Evolutionary conservation across 2,329 filamentous ascomycete species (phyloP), one percentile per base, ranked within the genome.

Genomic region (Diaporthe sp.): DNA sequence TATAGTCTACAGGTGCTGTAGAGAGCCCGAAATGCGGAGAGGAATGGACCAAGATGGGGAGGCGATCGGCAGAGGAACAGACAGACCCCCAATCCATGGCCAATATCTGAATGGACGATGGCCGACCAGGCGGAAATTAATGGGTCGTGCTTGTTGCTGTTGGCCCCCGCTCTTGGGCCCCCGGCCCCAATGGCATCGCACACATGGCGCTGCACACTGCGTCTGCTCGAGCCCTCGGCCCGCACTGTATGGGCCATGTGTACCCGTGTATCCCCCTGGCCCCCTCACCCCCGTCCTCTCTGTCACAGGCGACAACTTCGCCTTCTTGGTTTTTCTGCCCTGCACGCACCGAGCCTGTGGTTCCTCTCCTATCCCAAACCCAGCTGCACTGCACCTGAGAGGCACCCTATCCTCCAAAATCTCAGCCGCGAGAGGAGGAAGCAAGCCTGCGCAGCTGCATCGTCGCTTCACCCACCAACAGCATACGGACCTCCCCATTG

Each of bases 341-440:
- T 73, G 71, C 60, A 61, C 49, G 71, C 71, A 53, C 58, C 61
- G 55, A 63, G 71, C 71, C 71, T 73, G 71, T n/a, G 63, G 63
- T 68, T 68, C 63, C 65, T 68, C 57, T 63, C 42, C 72, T 44
- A 65, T 57, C 53, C 58, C 61, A 68, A 70, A 70, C 31, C 61
- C 72, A 65, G 72, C 72, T 74, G 42, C 72, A 70, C 65, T 74
- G 57, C 71, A 65, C 61, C 65, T 51, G 42, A 49, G 42, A 72
- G 70, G 70, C 70, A 72, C 61, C 70, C 58, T 57, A 72, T 72
- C 71, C 71, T 65, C 71, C 71, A 65, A 73, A 53, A 57, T 65
- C 61, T 70, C 49, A 70, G 65, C 65, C 65, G 49, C n/a, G 49
- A 55, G 65, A 70, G 47, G 34, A 39, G 71, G 58, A 51, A 65